These are phyloP conservation scores for Tremella mesenterica DNA, from an alignment of 768 basidiomycete genomes.

Conservation along the genomic window DNA sequence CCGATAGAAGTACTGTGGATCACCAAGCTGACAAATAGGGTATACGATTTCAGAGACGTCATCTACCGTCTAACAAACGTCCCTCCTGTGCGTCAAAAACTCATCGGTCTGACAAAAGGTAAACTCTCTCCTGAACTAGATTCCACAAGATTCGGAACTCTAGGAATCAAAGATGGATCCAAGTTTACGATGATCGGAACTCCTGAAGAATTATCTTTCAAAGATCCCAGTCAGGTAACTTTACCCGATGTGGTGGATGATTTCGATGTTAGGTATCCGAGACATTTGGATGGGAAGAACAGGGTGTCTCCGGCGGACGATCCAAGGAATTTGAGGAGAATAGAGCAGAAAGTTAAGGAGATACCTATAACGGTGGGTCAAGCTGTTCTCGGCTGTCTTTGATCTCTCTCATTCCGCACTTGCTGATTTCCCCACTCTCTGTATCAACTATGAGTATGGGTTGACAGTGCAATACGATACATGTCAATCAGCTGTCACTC, in stretches of 20 bases:
- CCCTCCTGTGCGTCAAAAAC: conserved; percentile 76
- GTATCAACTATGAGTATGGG: no score
- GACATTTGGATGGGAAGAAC: not conserved
- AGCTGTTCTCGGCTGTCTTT: no score
- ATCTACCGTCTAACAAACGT: conserved; percentile 66
- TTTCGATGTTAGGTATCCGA: conserved; percentile 65
- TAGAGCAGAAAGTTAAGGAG: conserved; percentile 62
- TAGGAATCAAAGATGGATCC: conserved; percentile 47
- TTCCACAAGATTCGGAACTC: conserved; percentile 50
- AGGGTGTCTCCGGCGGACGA: conserved; percentile 62
- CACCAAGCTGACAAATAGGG: conserved; percentile 47
- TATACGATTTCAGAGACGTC: conserved; percentile 67
- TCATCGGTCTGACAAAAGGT: conserved; percentile 73
- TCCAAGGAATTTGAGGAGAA: conserved; percentile 69
- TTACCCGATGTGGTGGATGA: conserved; percentile 51
- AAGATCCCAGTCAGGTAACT: conserved; percentile 59
- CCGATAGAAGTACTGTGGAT: not conserved
- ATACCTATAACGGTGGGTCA: conserved; percentile 42
- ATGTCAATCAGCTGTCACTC: no score
- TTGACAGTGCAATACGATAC: no score
- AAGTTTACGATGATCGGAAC: conserved; percentile 82
- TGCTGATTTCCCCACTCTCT: no score
- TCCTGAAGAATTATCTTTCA: conserved; percentile 74
- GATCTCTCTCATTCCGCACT: no score
- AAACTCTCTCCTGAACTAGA: conserved; percentile 69